A percentile compares a stretch with the other conserved stretches of the same genome.
Evolutionary conservation across 805 yeast species (phyloP).

Genomic region (Yarrowia bubula): DNA sequence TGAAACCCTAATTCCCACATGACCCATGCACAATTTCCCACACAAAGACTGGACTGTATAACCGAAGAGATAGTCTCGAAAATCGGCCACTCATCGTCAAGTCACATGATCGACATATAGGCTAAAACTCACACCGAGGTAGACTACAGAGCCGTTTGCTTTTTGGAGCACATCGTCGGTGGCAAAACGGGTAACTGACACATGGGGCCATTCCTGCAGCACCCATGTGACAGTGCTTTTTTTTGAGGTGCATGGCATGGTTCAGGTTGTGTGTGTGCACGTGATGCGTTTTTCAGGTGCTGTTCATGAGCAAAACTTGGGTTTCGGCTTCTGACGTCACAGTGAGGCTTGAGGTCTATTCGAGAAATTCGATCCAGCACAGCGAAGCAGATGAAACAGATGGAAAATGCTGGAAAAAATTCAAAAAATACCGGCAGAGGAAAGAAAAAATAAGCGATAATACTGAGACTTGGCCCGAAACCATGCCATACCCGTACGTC

Average conservation of each 20-base stretch:
- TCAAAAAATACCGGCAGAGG: too few relatives aligned
- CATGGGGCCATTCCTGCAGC: not conserved
- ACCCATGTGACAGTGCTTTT: not conserved
- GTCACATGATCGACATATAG: not conserved
- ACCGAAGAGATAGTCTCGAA: not conserved
- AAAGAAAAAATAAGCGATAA: too few relatives aligned
- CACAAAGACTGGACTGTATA: conserved; percentile 4
- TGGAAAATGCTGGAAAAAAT: too few relatives aligned
- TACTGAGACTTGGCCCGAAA: too few relatives aligned
- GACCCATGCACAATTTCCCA: conserved; percentile 20
- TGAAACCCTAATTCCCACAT: not conserved
- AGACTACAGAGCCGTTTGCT: too few relatives aligned
- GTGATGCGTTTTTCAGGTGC: not conserved
- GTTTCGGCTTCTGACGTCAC: not conserved
- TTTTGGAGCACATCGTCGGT: too few relatives aligned
- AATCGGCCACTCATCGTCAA: not conserved
- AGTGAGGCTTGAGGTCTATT: not conserved
- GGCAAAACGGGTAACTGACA: not conserved
- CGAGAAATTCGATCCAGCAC: too few relatives aligned
- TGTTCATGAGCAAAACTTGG: not conserved
- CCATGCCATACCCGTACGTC: too few relatives aligned
- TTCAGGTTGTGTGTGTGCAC: not conserved
- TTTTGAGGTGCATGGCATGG: not conserved
- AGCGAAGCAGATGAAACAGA: too few relatives aligned
- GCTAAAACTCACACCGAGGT: too few relatives aligned